Evolutionary conservation across 805 yeast genomes (phyloP).

Genomic region (Komagataella mondaviorum): DNA sequence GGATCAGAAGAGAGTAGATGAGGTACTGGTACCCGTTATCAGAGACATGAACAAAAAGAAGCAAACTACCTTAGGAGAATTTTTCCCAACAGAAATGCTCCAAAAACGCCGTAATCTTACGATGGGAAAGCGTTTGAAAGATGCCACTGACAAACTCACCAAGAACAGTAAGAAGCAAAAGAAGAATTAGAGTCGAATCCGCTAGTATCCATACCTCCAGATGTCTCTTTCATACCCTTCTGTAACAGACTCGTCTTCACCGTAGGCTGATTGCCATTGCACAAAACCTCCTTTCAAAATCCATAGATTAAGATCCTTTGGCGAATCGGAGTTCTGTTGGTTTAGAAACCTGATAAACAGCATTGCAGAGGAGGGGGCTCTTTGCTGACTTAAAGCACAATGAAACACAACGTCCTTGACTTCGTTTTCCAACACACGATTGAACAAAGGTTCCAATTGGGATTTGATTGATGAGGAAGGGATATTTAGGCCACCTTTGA

Average conservation of each 20-base stretch:
- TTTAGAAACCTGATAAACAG: slow-evolving; percentile 35
- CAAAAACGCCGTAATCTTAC: slow-evolving; percentile 30
- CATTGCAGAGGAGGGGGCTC: slow-evolving; percentile 83
- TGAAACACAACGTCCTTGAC: slow-evolving; percentile 63
- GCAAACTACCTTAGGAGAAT: slow-evolving; percentile 52
- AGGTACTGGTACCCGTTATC: slow-evolving; percentile 74
- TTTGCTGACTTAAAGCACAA: slow-evolving; percentile 80
- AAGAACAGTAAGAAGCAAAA: slow-evolving; percentile 6
- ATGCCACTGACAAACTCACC: slow-evolving; percentile 39
- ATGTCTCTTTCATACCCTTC: slow-evolving; percentile 39
- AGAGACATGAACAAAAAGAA: slow-evolving; percentile 59
- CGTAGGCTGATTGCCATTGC: slow-evolving; percentile 69
- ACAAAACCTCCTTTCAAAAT: slow-evolving; percentile 78
- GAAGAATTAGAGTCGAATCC: background rate
- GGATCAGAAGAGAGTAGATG: slow-evolving; percentile 64
- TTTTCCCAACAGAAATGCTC: slow-evolving; percentile 48
- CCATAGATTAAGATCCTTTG: slow-evolving; percentile 36
- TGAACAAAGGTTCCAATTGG: slow-evolving; percentile 23
- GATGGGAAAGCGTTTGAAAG: slow-evolving; percentile 47
- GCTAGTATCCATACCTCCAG: slow-evolving; percentile 10
- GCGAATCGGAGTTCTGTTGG: slow-evolving; percentile 9
- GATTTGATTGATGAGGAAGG: slow-evolving; percentile 34
- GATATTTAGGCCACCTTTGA: slow-evolving; percentile 37
- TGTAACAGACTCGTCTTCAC: slow-evolving; percentile 51
- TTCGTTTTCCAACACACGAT: slow-evolving; percentile 17